Base-by-base conservation (phyloP, 352 stramenopile genomes). In the Phytopythium sindhum region DNA sequence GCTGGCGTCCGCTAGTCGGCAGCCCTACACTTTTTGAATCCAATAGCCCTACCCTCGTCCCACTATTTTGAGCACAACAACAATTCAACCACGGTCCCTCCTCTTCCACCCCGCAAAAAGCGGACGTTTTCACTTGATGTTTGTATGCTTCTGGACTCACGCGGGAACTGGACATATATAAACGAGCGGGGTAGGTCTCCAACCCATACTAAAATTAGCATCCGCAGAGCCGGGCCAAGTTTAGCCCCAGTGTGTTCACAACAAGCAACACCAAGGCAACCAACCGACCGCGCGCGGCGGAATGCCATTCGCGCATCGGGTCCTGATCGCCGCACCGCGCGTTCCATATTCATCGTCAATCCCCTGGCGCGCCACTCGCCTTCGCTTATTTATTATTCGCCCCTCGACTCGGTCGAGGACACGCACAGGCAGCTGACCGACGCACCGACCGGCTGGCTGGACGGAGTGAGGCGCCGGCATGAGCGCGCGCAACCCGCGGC, bases 401-500 rank as follows among this genome's bases (percentile, higher is more conserved):
- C 33, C 10, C 33, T 39, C 33, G 33, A 39, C 33, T 39, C 33
- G 33, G 33, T 39, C 33, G 33, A 39, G 33, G 33, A 39, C 33
- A 39, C 31, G 31, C 33, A 6, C 3, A 39, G 10, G 33, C 7
- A 14, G 33, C 33, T 14, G 10, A 39, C 33, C 33, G 33, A 54
- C 24, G 11, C 9, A 35, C 23, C 8, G 24, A 19, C 26, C 12
- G 42, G 21, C 19, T n/a, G 42, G 11, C 42, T 11, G 19, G 26
- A 45, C 33, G 33, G 33, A 10, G 7, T 11, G 45, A 28, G n/a
- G 26, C 8, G 53, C n/a, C n/a, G 29, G 14, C 45, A 64, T 64
- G 60, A 53, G 60, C 53, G 61, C 61, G 31, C 56, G 53, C 29
- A 73, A 69, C 53, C 72, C 72, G 54, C 69, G 63, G 52, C 80